Conservation (phyloP, 768 basidiomycete species). For the Ramaria sp. region DNA sequence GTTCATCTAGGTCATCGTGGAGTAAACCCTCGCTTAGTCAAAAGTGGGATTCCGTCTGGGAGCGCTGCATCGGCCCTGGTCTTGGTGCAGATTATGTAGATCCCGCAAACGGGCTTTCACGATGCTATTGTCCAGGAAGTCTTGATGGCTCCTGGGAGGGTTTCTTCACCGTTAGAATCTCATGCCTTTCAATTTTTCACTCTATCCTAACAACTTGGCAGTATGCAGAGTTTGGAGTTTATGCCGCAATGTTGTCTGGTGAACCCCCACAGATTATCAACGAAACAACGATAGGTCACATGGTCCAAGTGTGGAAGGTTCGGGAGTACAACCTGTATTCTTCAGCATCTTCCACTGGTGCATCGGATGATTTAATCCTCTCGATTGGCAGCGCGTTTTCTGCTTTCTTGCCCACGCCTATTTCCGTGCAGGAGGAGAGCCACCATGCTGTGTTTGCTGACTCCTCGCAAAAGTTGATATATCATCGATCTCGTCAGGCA, state of each 20-base stretch:
- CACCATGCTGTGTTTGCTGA: conserved; percentile 18
- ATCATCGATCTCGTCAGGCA: background rate
- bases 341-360: background rate
- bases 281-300: conserved; percentile 65
- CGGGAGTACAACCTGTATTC: conserved; percentile 47
- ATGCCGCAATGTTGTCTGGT: conserved; percentile 65
- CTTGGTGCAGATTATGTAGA: too few relatives aligned
- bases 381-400: conserved; percentile 49
- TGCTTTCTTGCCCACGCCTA: conserved; percentile 48
- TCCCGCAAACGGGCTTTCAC: background rate
- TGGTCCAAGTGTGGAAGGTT: conserved; percentile 85
- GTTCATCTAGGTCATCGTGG: background rate
- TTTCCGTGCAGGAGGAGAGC: conserved; percentile 33
- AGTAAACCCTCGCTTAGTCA: conserved; percentile 17
- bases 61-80: conserved; percentile 31
- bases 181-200: background rate
- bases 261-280: conserved; percentile 55
- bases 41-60: conserved; percentile 69
- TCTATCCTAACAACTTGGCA: conserved; percentile 19
- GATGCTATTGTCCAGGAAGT: conserved; percentile 30
- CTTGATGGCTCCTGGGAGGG: conserved; percentile 77
- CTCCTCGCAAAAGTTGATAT: background rate
- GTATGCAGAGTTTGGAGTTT: conserved; percentile 81
- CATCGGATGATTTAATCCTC: conserved; percentile 19
- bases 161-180: conserved; percentile 48